Conservation (phyloP, 371 early-diverging fungal species). For the Haplosporangium sp. region DNA sequence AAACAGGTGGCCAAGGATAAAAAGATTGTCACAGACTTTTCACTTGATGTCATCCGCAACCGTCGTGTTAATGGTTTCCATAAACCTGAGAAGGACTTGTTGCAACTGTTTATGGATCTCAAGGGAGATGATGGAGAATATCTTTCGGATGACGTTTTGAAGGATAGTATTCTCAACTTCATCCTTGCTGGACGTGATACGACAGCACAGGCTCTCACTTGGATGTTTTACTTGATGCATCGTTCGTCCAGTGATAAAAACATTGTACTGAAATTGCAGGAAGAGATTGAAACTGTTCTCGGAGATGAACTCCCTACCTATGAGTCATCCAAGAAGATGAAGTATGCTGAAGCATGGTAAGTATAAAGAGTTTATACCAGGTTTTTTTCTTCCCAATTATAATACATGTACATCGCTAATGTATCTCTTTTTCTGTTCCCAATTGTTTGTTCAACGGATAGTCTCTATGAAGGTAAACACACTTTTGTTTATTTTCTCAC, state of each 20-base stretch:
- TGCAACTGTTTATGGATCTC: slow-evolving; percentile 72
- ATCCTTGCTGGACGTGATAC: slow-evolving; percentile 60
- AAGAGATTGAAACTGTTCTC: slow-evolving; percentile 64
- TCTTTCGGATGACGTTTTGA: slow-evolving; percentile 65
- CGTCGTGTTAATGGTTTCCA: slow-evolving; percentile 34
- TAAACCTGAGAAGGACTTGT: slow-evolving; percentile 62
- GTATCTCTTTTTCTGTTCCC: no score
- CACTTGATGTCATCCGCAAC: slow-evolving; percentile 45
- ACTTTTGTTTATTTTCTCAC: no score
- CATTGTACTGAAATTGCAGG: slow-evolving; percentile 64
- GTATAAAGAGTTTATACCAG: neutral
- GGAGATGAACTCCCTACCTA: slow-evolving; percentile 45
- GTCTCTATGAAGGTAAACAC: slow-evolving; percentile 23
- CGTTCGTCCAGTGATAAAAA: slow-evolving; percentile 60
- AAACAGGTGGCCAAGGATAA: slow-evolving; percentile 44
- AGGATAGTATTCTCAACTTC: slow-evolving; percentile 79
- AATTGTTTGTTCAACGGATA: neutral
- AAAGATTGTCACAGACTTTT: slow-evolving; percentile 43
- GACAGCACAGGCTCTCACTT: slow-evolving; percentile 65
- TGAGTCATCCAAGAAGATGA: slow-evolving; percentile 50
- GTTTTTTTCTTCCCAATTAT: no score
- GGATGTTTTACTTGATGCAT: slow-evolving; percentile 74
- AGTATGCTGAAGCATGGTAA: slow-evolving; percentile 54
- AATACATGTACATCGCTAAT: no score
- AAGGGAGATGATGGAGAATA: slow-evolving; percentile 63